Evolutionary conservation across 257 asterid species (phyloP).

Genomic region (Rauvolfia tetraphylla): DNA sequence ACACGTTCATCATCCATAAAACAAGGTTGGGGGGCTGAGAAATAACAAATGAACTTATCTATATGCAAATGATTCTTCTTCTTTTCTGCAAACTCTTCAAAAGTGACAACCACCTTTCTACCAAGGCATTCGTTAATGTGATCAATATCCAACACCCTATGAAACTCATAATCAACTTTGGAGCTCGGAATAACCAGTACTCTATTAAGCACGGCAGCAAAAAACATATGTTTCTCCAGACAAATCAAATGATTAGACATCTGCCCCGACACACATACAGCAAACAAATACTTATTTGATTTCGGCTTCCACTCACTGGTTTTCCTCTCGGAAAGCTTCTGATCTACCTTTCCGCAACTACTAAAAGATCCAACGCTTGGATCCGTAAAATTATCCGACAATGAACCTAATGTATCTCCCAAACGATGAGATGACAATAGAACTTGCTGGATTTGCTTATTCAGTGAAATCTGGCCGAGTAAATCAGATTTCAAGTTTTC

Average conservation of each 20-base stretch:
- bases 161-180: slow-evolving; percentile 79
- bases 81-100: slow-evolving; percentile 70
- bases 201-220: slow-evolving; percentile 80
- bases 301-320: slow-evolving; percentile 84
- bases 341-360: slow-evolving; percentile 66
- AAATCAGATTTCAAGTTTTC: slow-evolving; percentile 55
- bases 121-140: slow-evolving; percentile 80
- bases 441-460: slow-evolving; percentile 64
- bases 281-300: slow-evolving; percentile 71
- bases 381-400: slow-evolving; percentile 45
- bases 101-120: slow-evolving; percentile 72
- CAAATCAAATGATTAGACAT: slow-evolving; percentile 97
- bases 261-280: slow-evolving; percentile 87
- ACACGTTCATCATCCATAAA: slow-evolving; percentile 78
- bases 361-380: slow-evolving; percentile 37
- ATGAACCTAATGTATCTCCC: slow-evolving; percentile 29
- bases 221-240: slow-evolving; percentile 93
- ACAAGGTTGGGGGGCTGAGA: slow-evolving; percentile 85
- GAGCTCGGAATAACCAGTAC: slow-evolving; percentile 82
- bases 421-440: slow-evolving; percentile 64
- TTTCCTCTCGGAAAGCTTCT: slow-evolving; percentile 52
- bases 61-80: slow-evolving; percentile 63
- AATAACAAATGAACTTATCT: slow-evolving; percentile 75
- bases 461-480: slow-evolving; percentile 61
- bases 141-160: slow-evolving; percentile 71